Percentiles rank a stretch among this genome's conserved stretches.
These are phyloP conservation scores for Gomphus bonarii DNA, from an alignment of 1,284 basidiomycete genomes.

Conservation along the genomic window DNA sequence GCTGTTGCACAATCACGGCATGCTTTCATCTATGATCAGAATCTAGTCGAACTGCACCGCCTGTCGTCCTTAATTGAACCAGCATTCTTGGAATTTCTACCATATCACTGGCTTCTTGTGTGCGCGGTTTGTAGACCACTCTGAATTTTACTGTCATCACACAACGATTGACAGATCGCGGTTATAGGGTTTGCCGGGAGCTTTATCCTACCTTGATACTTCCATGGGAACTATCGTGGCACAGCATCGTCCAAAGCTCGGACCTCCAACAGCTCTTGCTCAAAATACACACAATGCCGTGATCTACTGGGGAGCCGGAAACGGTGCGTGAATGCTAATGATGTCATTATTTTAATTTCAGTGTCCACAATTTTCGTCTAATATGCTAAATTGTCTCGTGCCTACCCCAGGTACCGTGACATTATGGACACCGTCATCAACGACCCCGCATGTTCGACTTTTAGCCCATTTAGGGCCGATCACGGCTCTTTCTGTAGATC, in stretches of 20 bases:
- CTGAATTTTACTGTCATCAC: neutral
- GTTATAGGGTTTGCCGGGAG: conserved; percentile 70
- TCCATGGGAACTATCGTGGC: conserved; percentile 85
- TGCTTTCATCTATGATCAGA: conserved; percentile 91
- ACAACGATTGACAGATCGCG: conserved; percentile 1
- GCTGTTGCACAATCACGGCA: conserved; percentile 97
- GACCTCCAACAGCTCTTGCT: conserved; percentile 78
- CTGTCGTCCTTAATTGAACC: conserved; percentile 84
- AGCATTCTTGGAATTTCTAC: conserved; percentile 84
- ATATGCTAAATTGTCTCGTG: neutral
- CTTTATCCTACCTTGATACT: conserved; percentile 95
- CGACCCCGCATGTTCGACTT: conserved; percentile 84
- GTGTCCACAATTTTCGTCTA: neutral
- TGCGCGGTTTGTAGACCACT: conserved; percentile 52
- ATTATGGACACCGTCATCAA: conserved; percentile 92
- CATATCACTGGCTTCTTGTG: conserved; percentile 92
- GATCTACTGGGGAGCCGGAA: conserved; percentile 88
- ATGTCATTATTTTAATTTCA: neutral
- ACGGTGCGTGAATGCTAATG: conserved; percentile 28
- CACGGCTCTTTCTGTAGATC: conserved; percentile 73
- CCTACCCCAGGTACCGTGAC: conserved; percentile 60
- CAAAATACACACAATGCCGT: conserved; percentile 92
- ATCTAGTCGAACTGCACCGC: conserved; percentile 89
- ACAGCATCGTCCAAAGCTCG: conserved; percentile 87
- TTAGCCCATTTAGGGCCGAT: conserved; percentile 90